Evolutionary conservation across 805 yeast genomes (phyloP).

Genomic region (Nakazawaea molendinolei): DNA sequence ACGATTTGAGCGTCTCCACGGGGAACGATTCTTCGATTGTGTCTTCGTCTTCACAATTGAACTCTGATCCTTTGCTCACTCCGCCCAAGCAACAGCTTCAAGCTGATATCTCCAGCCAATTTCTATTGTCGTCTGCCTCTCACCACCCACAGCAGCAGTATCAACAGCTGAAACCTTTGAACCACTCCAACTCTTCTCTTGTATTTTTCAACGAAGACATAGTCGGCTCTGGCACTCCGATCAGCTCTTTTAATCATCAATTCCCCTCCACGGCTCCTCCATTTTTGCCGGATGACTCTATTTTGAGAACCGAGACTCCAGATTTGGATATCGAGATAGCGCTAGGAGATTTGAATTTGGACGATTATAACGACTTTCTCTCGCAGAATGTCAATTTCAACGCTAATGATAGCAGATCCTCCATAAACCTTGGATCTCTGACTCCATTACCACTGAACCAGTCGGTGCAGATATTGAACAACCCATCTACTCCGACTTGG

Average conservation of each 20-base stretch:
- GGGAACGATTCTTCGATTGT: constrained; percentile 6
- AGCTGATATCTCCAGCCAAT: no score
- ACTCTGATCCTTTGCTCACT: constrained; percentile 7
- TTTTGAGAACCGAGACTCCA: constrained; percentile 12
- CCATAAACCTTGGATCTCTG: constrained; percentile 8
- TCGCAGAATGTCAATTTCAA: not conserved
- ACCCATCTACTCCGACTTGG: constrained; percentile 12
- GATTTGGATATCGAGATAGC: constrained; percentile 12
- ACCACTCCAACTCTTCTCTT: constrained; percentile 1
- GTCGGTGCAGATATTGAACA: not conserved
- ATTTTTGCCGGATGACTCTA: constrained; percentile 1
- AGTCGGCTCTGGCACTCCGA: constrained; percentile 6
- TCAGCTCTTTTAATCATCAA: not conserved
- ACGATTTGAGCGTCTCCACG: constrained; percentile 7
- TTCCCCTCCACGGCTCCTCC: constrained; percentile 8
- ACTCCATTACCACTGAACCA: constrained; percentile 5
- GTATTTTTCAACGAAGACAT: constrained; percentile 4
- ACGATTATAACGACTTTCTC: constrained; percentile 9
- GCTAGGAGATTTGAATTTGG: constrained; percentile 11
- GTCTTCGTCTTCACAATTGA: constrained; percentile 2
- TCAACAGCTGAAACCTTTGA: constrained; percentile 1
- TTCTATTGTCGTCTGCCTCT: no score
- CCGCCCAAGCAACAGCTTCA: constrained; percentile 7
- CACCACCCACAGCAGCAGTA: not conserved
- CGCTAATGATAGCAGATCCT: constrained; percentile 1